Percentiles rank a stretch among this genome's conserved stretches.
Conservation (phyloP, 169 alveolate species). For the Eimeria acervulina region DNA sequence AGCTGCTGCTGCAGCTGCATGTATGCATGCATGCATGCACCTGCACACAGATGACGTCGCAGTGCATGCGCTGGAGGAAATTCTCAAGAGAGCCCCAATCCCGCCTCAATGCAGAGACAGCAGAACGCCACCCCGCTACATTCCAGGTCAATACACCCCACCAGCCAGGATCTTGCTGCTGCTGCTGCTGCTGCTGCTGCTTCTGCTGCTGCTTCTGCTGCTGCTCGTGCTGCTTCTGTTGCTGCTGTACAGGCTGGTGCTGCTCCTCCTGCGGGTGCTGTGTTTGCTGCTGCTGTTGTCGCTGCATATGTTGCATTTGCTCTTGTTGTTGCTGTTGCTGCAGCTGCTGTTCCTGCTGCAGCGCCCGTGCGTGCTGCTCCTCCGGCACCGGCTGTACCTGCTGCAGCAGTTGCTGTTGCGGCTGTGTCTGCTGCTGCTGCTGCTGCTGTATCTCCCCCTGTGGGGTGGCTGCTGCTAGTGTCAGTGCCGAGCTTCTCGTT, state of each 20-base stretch:
- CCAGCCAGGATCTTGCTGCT: not conserved
- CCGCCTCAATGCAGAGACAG: not conserved
- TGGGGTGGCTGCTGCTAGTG: not conserved
- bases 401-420: constrained; percentile 13
- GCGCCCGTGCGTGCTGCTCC: not conserved
- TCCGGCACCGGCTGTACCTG: not conserved
- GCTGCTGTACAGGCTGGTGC: too few relatives aligned
- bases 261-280: too few relatives aligned
- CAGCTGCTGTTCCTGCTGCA: not conserved
- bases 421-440: not conserved
- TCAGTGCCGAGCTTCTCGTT: not conserved
- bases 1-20: not conserved
- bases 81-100: not conserved
- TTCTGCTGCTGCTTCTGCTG: constrained; percentile 30
- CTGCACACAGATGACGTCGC: constrained; percentile 49
- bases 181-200: constrained; percentile 59
- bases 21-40: not conserved
- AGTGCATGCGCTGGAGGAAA: not conserved
- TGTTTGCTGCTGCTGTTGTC: not conserved
- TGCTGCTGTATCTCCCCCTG: constrained; percentile 1
- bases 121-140: constrained; percentile 60
- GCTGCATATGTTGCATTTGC: not conserved
- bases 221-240: not conserved
- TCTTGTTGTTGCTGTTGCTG: not conserved
- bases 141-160: constrained; percentile 16